Percentiles rank a stretch among this genome's conserved stretches.
Evolutionary conservation across 1,284 basidiomycete genomes (phyloP).

Genomic region (Mycena sp.): DNA sequence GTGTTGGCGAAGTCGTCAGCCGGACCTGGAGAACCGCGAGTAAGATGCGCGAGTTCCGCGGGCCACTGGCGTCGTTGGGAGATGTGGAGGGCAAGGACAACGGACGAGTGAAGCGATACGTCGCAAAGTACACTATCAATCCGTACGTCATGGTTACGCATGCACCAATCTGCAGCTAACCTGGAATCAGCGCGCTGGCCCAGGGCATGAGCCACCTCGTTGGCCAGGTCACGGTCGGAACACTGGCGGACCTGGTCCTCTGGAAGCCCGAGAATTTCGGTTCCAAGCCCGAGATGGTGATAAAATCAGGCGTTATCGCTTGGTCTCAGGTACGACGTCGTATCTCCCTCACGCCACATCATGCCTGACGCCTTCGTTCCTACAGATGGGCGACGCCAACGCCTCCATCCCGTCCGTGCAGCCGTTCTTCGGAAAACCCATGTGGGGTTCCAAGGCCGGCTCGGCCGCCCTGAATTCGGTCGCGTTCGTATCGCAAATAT

Average conservation of each 20-base stretch:
- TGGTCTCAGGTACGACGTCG: slow-evolving; percentile 77
- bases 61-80: slow-evolving; percentile 71
- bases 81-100: slow-evolving; percentile 84
- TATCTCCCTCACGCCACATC: neutral
- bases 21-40: slow-evolving; percentile 97
- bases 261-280: slow-evolving; percentile 97
- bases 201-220: slow-evolving; percentile 93
- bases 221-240: slow-evolving; percentile 86
- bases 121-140: slow-evolving; percentile 98
- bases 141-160: slow-evolving; percentile 70
- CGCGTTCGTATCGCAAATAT: slow-evolving; percentile 85
- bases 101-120: slow-evolving; percentile 95
- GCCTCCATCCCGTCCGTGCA: slow-evolving; percentile 95
- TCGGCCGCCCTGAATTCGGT: slow-evolving; percentile 86
- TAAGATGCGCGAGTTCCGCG: slow-evolving; percentile 89
- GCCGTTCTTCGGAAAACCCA: slow-evolving; percentile 85
- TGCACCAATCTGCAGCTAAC: slow-evolving; percentile 11
- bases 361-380: neutral
- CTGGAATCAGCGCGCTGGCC: slow-evolving; percentile 79
- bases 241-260: slow-evolving; percentile 92
- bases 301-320: slow-evolving; percentile 95
- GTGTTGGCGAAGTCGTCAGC: slow-evolving; percentile 94
- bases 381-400: slow-evolving; percentile 92
- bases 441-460: slow-evolving; percentile 86
- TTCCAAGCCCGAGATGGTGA: slow-evolving; percentile 89